Evolutionary conservation across 768 basidiomycete species (phyloP).

Genomic region (Calvatia gigantea): DNA sequence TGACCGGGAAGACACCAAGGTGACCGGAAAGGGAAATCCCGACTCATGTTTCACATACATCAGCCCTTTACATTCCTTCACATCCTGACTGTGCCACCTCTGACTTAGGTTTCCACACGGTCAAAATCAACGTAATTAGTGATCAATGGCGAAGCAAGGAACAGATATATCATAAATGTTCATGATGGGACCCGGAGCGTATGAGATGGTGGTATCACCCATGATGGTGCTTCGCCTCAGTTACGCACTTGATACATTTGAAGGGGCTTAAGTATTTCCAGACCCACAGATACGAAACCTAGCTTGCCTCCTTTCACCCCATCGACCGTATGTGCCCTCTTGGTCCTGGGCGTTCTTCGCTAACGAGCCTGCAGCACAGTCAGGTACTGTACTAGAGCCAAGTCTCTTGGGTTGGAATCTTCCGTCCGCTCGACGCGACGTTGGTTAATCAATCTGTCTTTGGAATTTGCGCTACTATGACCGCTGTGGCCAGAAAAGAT

Average conservation of each 20-base stretch:
- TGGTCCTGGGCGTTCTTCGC: too few relatives aligned
- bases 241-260: neutral
- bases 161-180: neutral
- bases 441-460: neutral
- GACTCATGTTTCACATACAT: slow-evolving; percentile 1
- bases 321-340: neutral
- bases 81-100: neutral
- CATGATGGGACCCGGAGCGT: neutral
- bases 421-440: neutral
- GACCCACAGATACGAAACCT: neutral
- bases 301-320: neutral
- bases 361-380: neutral
- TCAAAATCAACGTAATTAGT: neutral
- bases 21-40: neutral
- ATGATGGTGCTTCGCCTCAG: neutral
- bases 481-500: neutral
- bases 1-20: neutral
- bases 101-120: neutral
- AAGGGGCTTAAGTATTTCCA: neutral
- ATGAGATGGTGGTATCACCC: too few relatives aligned
- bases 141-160: neutral
- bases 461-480: neutral
- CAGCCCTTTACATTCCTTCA: neutral
- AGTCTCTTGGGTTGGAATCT: neutral
- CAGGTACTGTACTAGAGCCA: neutral